Evolutionary conservation across 179 eudicot genomes (phyloP).

Genomic region (Corrigiola litoralis): DNA sequence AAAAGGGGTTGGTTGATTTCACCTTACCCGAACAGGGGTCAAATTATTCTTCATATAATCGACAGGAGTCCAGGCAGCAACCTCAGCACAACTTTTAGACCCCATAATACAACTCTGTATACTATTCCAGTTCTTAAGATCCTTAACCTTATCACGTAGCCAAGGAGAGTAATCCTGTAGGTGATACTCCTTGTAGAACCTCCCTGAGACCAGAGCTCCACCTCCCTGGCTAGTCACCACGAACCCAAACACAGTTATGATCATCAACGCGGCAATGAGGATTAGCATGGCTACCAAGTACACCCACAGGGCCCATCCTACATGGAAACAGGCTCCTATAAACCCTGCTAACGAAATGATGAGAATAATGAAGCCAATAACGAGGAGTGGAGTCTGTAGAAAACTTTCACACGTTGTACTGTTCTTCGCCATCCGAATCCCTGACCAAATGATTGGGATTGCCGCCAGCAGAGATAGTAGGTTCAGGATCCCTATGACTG

Average conservation of each 20-base stretch:
- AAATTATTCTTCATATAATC: slow-evolving; percentile 51
- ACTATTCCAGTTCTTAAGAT: slow-evolving; percentile 46
- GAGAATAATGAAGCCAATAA: slow-evolving; percentile 67
- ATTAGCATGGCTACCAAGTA: slow-evolving; percentile 63
- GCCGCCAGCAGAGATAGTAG: slow-evolving; percentile 77
- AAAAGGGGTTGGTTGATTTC: too few relatives aligned
- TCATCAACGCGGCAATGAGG: slow-evolving; percentile 44
- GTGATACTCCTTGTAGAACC: slow-evolving; percentile 58
- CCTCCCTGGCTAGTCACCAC: slow-evolving; percentile 65
- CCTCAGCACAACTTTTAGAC: slow-evolving; percentile 59
- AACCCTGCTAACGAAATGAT: slow-evolving; percentile 74
- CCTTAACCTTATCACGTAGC: slow-evolving; percentile 46
- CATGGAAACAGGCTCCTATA: slow-evolving; percentile 80
- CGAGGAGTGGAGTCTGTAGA: slow-evolving; percentile 72
- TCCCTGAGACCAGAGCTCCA: slow-evolving; percentile 45
- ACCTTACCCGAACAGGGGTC: slow-evolving; percentile 39
- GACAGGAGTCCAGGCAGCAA: slow-evolving; percentile 55
- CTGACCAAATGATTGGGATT: slow-evolving; percentile 78
- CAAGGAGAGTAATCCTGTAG: slow-evolving; percentile 54
- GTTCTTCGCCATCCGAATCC: slow-evolving; percentile 61
- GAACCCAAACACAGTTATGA: slow-evolving; percentile 69
- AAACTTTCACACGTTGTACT: slow-evolving; percentile 69
- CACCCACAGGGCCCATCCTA: slow-evolving; percentile 78
- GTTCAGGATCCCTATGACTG: slow-evolving; percentile 83
- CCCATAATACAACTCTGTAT: slow-evolving; percentile 61